Base-by-base conservation (phyloP, 306 rosid genomes). In the Mimosa pudica region DNA sequence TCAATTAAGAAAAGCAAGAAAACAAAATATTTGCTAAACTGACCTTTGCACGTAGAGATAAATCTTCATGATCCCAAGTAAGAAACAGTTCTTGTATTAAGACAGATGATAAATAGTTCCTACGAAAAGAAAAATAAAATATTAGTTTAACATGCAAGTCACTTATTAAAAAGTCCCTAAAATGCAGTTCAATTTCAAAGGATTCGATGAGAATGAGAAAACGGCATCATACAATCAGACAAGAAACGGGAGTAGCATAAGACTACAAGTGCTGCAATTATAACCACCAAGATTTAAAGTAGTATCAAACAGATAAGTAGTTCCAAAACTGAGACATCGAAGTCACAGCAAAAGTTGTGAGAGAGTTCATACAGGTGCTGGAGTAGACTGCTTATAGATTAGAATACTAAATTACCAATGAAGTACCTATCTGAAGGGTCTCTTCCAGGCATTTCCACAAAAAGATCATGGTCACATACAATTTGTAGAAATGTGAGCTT, bases 391-490 rank as follows among this genome's bases (percentile, higher is more conserved):
- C 67, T 48, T 47, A 32, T 36, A 78, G 10, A 46, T 35, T 52
- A 32, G 55, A 30, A 44, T 35, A 74, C 35, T 38, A 76, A 54
- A 35, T 20, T 49, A 74, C 30, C 33, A 12, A 57, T 57, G 16
- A 73, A 64, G 75, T 88, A 95, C 98, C 98, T 95, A 82, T 95
- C 98, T 77, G 98, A 95, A 81, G 98, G 98, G 82, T 95, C 98
- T 87, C 98, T 90, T 35, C 98, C 98, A 71, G 98, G 98, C 98
- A 95, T 95, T 91, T 95, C 98, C 76, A 95, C 96, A 85, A 95
- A 95, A 67, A 95, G 98, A 86, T 95, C 98, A 18, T 95, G 98
- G 82, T 95, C 98, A 67, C 98, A 95, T 80, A 93, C 75, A 74
- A 95, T 90, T 86, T 93, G 98, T 74, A 95, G 84, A 86, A 91